phyloP scores from a whole-genome alignment of 768 basidiomycete species.

The Boletus bicolor region DNA sequence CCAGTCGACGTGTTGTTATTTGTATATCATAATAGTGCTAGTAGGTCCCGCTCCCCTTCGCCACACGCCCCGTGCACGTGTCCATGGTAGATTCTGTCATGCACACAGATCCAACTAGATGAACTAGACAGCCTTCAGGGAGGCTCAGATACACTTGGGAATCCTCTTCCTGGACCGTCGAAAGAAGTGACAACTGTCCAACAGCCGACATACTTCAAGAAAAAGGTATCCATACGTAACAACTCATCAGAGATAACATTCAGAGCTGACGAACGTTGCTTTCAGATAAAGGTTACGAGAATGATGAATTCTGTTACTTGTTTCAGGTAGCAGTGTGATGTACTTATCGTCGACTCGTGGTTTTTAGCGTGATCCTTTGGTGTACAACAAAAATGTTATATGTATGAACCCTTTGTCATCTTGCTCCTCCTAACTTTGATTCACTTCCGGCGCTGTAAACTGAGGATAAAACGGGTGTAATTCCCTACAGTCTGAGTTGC shows the following conservation, averaged over 20 bases:
- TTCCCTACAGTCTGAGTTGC: neutral
- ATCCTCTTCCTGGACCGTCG: no score
- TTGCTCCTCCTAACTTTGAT: neutral
- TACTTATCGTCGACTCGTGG: no score
- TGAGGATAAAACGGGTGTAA: neutral
- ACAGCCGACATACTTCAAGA: no score
- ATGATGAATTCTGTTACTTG: neutral
- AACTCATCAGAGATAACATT: constrained; percentile 14
- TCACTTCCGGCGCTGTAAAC: neutral
- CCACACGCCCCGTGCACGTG: neutral
- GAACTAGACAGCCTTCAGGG: neutral
- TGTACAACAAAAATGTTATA: no score
- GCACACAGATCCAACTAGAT: neutral
- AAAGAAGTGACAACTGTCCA: no score
- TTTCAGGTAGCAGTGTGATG: neutral
- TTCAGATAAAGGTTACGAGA: neutral
- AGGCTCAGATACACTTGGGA: neutral
- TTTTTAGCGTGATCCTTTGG: no score
- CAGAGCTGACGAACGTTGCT: constrained; percentile 10
- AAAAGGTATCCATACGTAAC: neutral
- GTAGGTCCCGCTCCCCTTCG: neutral
- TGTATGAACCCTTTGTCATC: neutral
- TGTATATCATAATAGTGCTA: no score
- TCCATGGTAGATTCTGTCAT: neutral
- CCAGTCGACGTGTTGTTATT: neutral